phyloP scores from a whole-genome alignment of 495 filamentous ascomycete species.

The Antarctomyces pellizariae region DNA sequence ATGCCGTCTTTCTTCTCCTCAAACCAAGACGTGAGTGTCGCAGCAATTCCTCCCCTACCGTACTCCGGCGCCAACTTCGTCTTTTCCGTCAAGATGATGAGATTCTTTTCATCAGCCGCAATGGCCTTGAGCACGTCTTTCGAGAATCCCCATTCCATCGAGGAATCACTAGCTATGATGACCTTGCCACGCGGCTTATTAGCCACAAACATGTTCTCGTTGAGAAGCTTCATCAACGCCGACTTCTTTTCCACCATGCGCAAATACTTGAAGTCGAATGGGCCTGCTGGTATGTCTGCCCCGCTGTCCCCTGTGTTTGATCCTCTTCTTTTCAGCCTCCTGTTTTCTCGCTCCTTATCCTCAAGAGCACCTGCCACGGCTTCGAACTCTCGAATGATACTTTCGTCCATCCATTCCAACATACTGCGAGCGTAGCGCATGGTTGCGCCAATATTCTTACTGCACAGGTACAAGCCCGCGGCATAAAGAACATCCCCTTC shows the following conservation, averaged over 20 bases:
- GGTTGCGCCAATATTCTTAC: conserved; percentile 53
- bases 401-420: conserved; percentile 98
- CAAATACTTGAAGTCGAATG: conserved; percentile 78
- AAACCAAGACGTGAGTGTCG: conserved; percentile 50
- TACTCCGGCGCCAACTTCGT: conserved; percentile 17
- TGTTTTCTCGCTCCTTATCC: conserved; percentile 18
- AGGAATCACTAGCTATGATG: conserved; percentile 75
- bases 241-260: conserved; percentile 55
- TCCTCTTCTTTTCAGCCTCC: conserved; percentile 19
- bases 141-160: conserved; percentile 88
- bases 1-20: conserved; percentile 39
- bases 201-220: conserved; percentile 15
- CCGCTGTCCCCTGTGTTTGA: conserved; percentile 21
- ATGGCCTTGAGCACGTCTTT: conserved; percentile 57
- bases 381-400: conserved; percentile 77
- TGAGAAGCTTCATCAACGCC: conserved; percentile 40
- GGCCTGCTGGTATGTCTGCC: conserved; percentile 30
- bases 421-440: conserved; percentile 82
- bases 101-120: conserved; percentile 49
- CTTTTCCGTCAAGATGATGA: conserved; percentile 66
- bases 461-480: conserved; percentile 60
- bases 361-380: conserved; percentile 30
- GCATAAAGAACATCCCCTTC: conserved; percentile 41
- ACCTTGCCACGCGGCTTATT: conserved; percentile 32
- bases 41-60: conserved; percentile 22